Percentiles rank a stretch among this genome's conserved stretches.
Evolutionary conservation across 495 filamentous ascomycete species (phyloP).

Genomic region (Penicillium dipodomyicola): DNA sequence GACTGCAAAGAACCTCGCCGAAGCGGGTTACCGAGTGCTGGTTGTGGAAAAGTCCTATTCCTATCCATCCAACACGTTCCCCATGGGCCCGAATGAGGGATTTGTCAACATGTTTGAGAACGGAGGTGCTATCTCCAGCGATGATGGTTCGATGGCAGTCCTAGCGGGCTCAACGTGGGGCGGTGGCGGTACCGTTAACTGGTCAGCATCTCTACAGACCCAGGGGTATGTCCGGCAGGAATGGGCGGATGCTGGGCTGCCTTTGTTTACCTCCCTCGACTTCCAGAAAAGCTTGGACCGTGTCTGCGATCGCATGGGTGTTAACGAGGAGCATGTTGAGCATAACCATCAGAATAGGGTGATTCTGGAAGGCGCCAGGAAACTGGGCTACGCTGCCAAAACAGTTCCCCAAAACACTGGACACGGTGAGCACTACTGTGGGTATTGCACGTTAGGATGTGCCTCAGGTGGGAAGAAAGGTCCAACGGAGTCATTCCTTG

Average conservation of each 20-base stretch:
- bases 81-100: conserved; percentile 61
- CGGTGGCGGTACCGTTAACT: conserved; percentile 85
- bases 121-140: conserved; percentile 50
- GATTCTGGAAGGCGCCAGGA: conserved; percentile 71
- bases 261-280: conserved; percentile 71
- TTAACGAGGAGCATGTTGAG: conserved; percentile 59
- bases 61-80: conserved; percentile 68
- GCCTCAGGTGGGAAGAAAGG: conserved; percentile 70
- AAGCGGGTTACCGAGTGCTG: conserved; percentile 69
- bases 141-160: conserved; percentile 61
- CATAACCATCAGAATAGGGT: conserved; percentile 70
- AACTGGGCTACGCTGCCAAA: conserved; percentile 70
- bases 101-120: conserved; percentile 62
- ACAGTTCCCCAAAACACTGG: conserved; percentile 79
- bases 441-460: conserved; percentile 79
- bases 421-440: conserved; percentile 65
- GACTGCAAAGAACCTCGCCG: conserved; percentile 73
- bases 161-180: conserved; percentile 77
- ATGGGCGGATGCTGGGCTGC: conserved; percentile 72
- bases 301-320: conserved; percentile 73
- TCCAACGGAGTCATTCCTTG: conserved; percentile 71
- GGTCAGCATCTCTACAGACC: conserved; percentile 79
- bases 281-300: conserved; percentile 77
- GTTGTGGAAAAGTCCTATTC: conserved; percentile 82
- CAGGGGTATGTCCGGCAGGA: conserved; percentile 78